A percentile compares a stretch with the other conserved stretches of the same genome.
phyloP scores from a whole-genome alignment of 2,329 filamentous ascomycete species.

The Scortechinia acanthostroma region DNA sequence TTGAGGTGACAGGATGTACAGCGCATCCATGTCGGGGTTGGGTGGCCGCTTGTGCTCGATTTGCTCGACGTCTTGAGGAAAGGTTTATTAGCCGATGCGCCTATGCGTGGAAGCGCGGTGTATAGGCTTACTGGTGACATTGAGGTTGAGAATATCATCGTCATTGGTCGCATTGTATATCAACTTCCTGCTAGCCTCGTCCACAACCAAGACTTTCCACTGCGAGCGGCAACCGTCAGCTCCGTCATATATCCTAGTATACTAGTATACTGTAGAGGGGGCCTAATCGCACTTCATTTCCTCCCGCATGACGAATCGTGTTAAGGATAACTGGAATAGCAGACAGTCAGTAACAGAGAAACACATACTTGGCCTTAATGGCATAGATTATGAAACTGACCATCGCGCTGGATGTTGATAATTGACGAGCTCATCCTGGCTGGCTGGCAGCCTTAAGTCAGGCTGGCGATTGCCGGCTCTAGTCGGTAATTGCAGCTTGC shows the following conservation, averaged over 20 bases:
- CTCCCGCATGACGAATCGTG: neutral
- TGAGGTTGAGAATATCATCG: constrained; percentile 94
- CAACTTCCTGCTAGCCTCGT: constrained; percentile 75
- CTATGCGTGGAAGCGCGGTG: neutral
- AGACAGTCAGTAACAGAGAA: neutral
- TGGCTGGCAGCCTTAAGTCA: too few species aligned
- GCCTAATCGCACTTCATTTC: neutral
- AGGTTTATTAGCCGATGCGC: constrained; percentile 1
- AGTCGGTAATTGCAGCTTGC: too few species aligned
- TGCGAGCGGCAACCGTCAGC: constrained; percentile 24
- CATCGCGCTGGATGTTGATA: constrained; percentile 2
- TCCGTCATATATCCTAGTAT: neutral
- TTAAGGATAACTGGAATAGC: neutral
- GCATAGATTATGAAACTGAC: too few species aligned
- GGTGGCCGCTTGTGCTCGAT: constrained; percentile 79
- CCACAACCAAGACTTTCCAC: constrained; percentile 96
- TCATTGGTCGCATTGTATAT: constrained; percentile 87
- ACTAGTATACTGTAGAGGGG: neutral
- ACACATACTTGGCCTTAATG: too few species aligned
- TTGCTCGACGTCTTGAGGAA: constrained; percentile 74
- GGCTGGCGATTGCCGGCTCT: too few species aligned
- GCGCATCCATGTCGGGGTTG: constrained; percentile 86
- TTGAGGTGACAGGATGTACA: constrained; percentile 83
- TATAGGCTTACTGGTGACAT: constrained; percentile 76
- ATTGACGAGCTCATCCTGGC: neutral